Evolutionary conservation across 129 eudicot species (phyloP).

Genomic region (Flaveria linearis): DNA sequence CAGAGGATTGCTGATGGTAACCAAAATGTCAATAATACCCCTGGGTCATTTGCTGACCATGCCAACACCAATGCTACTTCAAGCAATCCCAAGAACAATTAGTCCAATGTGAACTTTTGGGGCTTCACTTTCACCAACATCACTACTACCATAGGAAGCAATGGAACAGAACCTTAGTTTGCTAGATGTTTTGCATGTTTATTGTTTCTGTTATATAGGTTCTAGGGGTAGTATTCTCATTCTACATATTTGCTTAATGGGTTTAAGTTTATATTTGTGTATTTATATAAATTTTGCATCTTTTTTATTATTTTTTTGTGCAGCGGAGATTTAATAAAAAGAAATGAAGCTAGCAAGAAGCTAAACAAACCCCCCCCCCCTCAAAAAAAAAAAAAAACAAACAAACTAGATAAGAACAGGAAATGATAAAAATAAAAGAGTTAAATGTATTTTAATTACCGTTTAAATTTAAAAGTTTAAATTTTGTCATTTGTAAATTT

Average conservation of each 20-base stretch:
- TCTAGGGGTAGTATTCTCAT: constrained; percentile 22
- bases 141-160: constrained; percentile 14
- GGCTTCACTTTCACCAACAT: too few species aligned
- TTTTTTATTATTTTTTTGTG: too few species aligned
- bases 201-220: neutral
- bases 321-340: too few species aligned
- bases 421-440: too few species aligned
- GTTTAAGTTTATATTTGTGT: neutral
- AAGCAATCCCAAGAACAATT: constrained; percentile 34
- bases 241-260: constrained; percentile 13
- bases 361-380: too few species aligned
- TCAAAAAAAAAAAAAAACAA: too few species aligned
- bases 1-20: constrained; percentile 59
- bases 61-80: constrained; percentile 34
- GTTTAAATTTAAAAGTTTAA: too few species aligned
- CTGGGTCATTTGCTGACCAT: neutral
- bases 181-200: constrained; percentile 27
- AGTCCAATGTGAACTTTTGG: constrained; percentile 19
- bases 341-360: too few species aligned
- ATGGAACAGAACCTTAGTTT: constrained; percentile 22
- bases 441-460: too few species aligned
- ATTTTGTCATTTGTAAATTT: too few species aligned
- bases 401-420: too few species aligned
- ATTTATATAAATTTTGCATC: neutral
- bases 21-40: constrained; percentile 35